phyloP scores from a whole-genome alignment of 768 basidiomycete species.

The Lactarius pseudohatsudake region DNA sequence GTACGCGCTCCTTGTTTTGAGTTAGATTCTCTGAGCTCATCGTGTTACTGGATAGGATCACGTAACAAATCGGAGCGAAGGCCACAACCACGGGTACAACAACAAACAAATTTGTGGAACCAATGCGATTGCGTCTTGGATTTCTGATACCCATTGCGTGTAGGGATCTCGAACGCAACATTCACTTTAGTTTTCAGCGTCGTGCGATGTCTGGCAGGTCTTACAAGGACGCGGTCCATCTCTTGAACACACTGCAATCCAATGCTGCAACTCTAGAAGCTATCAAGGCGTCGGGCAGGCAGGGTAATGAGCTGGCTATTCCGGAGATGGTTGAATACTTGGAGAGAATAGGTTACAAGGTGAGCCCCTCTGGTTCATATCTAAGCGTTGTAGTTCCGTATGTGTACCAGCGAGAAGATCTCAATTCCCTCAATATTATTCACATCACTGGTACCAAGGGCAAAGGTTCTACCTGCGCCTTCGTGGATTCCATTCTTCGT shows the following conservation, averaged over 20 bases:
- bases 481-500: constrained; percentile 84
- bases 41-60: constrained; percentile 8
- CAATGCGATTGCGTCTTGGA: constrained; percentile 8
- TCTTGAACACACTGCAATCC: constrained; percentile 80
- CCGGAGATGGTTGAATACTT: constrained; percentile 92
- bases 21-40: constrained; percentile 34
- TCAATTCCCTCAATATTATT: constrained; percentile 88
- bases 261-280: constrained; percentile 93
- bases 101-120: constrained; percentile 11
- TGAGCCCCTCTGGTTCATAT: constrained; percentile 40
- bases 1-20: constrained; percentile 29
- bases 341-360: constrained; percentile 79
- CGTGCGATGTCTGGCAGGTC: constrained; percentile 60
- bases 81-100: background rate
- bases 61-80: background rate
- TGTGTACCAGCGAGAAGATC: constrained; percentile 62
- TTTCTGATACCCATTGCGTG: constrained; percentile 7
- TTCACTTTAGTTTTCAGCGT: constrained; percentile 3
- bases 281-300: constrained; percentile 69
- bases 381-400: constrained; percentile 22
- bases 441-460: constrained; percentile 99
- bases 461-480: constrained; percentile 96
- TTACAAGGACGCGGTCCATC: constrained; percentile 71
- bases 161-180: background rate
- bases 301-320: constrained; percentile 60